Base-by-base conservation (phyloP, 164 flowering plant species). In the Dillenia turbinata region DNA sequence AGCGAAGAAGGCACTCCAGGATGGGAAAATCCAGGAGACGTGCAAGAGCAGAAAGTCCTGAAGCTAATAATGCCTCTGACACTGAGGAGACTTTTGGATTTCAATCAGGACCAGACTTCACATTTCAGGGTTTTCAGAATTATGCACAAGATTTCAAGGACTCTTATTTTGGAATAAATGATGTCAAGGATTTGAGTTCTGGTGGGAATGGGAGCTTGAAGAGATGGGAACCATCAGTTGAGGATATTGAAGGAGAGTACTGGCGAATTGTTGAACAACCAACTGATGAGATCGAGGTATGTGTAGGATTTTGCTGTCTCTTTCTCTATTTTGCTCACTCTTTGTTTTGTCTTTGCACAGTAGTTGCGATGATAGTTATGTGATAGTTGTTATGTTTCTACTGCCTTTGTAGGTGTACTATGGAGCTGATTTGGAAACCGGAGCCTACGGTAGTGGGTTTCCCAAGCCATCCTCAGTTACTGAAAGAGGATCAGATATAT, bases 401-500 rank as follows among this genome's bases (percentile, higher is more conserved):
- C 22, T 52, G 24, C 12, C 54, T 22, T 59, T 71, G 33, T 75
- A 90, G 97, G 92, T 90, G 14, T 74, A 68, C 57, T 91, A 91
- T 76, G 97, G 96, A 64, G 97, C 97, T 77, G 97, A 91, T 73
- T 63, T 91, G 76, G 96, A 91, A 79, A 84, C 93, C 45, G 89
- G 81, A 67, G 70, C 60, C 5, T 87, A 88, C 70, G 83, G 80
- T 19, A 91, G 97, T 80, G 97, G 97, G 22, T 91, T 91, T 68
- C 97, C 93, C 15, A 86, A 82, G 67, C 59, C 81, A 16, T 59
- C 79, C 45, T 49, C 24, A 49, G 58, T 14, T 10, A 26, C 68
- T 50, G 73, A 73, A 52, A 59, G 62, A 59, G 74, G 75, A 59
- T 62, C 54, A 8, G 79, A 85, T 64, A 65, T 61, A 58, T 89